A percentile compares a stretch with the other conserved stretches of the same genome.
Evolutionary conservation across 176 grass and related monocot genomes (phyloP).

Genomic region (maize (Zea mays)): Zm-B73-REFERENCE-NAM-5.0 NC_050100.1:86838001-86838500

Average conservation of each 20-base stretch:
- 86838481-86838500: constrained; percentile 65
- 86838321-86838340: constrained; percentile 89
- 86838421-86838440: constrained; percentile 55
- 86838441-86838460: constrained; percentile 64
- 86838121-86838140: not conserved
- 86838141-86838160: not conserved
- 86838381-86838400: constrained; percentile 75
- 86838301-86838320: constrained; percentile 75
- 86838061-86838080: not conserved
- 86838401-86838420: constrained; percentile 53
- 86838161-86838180: too few species aligned
- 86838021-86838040: constrained; percentile 66
- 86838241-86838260: not conserved
- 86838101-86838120: not conserved
- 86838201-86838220: not conserved
- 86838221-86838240: not conserved
- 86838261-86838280: constrained; percentile 6
- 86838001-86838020: constrained; percentile 58
- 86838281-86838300: constrained; percentile 1
- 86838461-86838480: constrained; percentile 72
- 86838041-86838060: constrained; percentile 75
- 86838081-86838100: too few species aligned
- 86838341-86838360: constrained; percentile 83
- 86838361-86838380: constrained; percentile 83
- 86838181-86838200: too few species aligned